phyloP scores from a whole-genome alignment of 768 basidiomycete species.

The Termitomyces sp. region DNA sequence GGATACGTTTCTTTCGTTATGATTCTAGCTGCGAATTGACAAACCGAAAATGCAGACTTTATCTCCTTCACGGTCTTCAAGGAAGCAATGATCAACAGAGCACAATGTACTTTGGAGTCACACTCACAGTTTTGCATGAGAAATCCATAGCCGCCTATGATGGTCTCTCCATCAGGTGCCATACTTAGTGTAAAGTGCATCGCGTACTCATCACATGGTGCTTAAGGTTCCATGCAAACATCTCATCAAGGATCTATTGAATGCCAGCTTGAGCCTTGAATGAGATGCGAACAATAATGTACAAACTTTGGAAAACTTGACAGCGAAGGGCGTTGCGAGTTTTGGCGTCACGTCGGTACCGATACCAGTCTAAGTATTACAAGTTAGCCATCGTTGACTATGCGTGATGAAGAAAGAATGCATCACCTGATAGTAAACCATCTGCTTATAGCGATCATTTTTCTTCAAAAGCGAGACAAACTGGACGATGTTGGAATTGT shows the following conservation, averaged over 20 bases:
- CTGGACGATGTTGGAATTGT: slow-evolving; percentile 52
- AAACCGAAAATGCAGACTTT: slow-evolving; percentile 57
- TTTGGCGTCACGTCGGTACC: slow-evolving; percentile 42
- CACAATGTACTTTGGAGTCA: not conserved
- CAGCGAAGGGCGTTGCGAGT: slow-evolving; percentile 27
- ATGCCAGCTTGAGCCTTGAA: not conserved
- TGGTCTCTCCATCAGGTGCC: not conserved
- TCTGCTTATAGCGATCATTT: slow-evolving; percentile 43
- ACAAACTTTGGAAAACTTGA: slow-evolving; percentile 34
- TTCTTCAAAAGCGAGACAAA: slow-evolving; percentile 48
- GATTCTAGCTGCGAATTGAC: not conserved
- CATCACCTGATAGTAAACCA: slow-evolving; percentile 52
- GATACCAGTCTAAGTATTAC: slow-evolving; percentile 35
- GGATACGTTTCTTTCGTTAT: not conserved
- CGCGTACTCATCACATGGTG: slow-evolving; percentile 43
- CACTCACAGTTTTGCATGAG: slow-evolving; percentile 49
- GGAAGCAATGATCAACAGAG: not conserved
- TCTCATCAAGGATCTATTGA: slow-evolving; percentile 37
- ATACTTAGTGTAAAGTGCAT: not conserved
- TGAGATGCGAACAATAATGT: too few relatives aligned
- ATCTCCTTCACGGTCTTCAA: slow-evolving; percentile 48
- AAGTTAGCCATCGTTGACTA: not conserved
- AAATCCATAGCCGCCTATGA: slow-evolving; percentile 47
- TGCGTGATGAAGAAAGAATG: not conserved
- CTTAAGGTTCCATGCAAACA: slow-evolving; percentile 44